phyloP scores from a whole-genome alignment of 2,329 filamentous ascomycete genomes.

The Xylariaceae sp. region DNA sequence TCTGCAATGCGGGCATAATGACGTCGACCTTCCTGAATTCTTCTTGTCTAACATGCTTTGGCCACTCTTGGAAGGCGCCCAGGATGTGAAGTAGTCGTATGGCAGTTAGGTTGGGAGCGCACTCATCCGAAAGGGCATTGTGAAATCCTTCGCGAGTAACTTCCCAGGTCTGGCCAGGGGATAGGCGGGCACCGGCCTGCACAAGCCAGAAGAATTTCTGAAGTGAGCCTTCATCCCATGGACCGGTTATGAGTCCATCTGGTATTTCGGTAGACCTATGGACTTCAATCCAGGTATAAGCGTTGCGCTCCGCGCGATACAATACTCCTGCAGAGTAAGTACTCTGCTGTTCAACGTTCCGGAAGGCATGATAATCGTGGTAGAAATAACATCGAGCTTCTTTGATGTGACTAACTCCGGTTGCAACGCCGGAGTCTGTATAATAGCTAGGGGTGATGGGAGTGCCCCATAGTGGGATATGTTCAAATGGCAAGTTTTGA shows the following conservation, averaged over 20 bases:
- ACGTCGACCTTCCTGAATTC: background rate
- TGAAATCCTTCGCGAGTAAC: conserved; percentile 46
- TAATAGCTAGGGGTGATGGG: conserved; percentile 30
- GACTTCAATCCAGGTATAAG: conserved; percentile 43
- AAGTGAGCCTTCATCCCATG: conserved; percentile 49
- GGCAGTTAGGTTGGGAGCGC: conserved; percentile 25
- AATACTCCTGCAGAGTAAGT: conserved; percentile 27
- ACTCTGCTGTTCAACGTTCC: conserved; percentile 16
- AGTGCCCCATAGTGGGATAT: conserved; percentile 40
- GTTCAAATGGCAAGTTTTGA: conserved; percentile 44
- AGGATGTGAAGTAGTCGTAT: conserved; percentile 29
- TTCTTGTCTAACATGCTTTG: conserved; percentile 13
- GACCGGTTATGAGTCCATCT: conserved; percentile 48
- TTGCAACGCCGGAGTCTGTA: conserved; percentile 17
- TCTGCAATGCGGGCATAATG: background rate
- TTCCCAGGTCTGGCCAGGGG: conserved; percentile 51
- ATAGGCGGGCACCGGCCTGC: conserved; percentile 46
- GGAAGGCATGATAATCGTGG: conserved; percentile 38
- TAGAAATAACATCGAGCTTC: conserved; percentile 33
- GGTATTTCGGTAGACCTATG: conserved; percentile 51
- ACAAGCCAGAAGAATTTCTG: conserved; percentile 56
- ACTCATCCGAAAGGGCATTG: conserved; percentile 39
- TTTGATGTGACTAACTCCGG: conserved; percentile 7
- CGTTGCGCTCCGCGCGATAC: conserved; percentile 16
- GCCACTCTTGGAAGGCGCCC: conserved; percentile 28